Evolutionary conservation across 2,329 filamentous ascomycete species (phyloP).

Genomic region (Diplocarpon mali): DNA sequence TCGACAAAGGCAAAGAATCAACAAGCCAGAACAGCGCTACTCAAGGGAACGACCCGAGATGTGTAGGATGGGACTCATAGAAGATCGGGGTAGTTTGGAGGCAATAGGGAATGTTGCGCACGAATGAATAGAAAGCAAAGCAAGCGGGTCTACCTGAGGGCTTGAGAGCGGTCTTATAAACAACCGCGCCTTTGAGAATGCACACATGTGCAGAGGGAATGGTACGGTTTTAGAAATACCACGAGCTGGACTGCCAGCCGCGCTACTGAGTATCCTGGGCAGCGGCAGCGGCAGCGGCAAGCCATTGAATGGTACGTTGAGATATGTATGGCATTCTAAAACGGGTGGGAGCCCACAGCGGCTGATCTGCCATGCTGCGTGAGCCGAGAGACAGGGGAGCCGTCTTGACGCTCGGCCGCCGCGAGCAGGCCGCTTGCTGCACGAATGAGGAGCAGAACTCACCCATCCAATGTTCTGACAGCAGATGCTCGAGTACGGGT

Average conservation of each 20-base stretch:
- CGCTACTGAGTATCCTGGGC: slow-evolving; percentile 7
- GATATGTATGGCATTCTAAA: slow-evolving; percentile 5
- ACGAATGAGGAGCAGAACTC: slow-evolving; percentile 2
- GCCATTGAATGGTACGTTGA: no score
- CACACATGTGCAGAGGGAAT: not conserved
- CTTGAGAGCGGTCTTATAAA: slow-evolving; percentile 20
- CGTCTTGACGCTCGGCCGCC: slow-evolving; percentile 1
- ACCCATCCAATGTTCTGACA: no score
- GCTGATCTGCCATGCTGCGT: not conserved
- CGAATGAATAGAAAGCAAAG: slow-evolving; percentile 6
- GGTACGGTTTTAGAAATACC: slow-evolving; percentile 8
- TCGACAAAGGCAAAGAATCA: slow-evolving; percentile 3
- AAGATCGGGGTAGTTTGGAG: slow-evolving; percentile 3
- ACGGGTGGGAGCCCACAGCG: slow-evolving; percentile 3
- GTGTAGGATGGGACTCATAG: slow-evolving; percentile 2
- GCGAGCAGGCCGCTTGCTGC: slow-evolving; percentile 3
- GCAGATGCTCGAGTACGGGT: no score
- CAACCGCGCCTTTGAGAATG: no score
- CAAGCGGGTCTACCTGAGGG: slow-evolving; percentile 11
- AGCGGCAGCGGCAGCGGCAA: slow-evolving; percentile 2
- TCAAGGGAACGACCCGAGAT: slow-evolving; percentile 4
- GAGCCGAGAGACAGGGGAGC: slow-evolving; percentile 1
- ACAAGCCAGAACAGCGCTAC: slow-evolving; percentile 1
- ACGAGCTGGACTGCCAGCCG: slow-evolving; percentile 6
- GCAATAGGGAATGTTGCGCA: slow-evolving; percentile 1